A percentile compares a stretch with the other conserved stretches of the same genome.
phyloP scores from a whole-genome alignment of 192 early-diverging fungal genomes.

The Linnemannia hyalina region DNA sequence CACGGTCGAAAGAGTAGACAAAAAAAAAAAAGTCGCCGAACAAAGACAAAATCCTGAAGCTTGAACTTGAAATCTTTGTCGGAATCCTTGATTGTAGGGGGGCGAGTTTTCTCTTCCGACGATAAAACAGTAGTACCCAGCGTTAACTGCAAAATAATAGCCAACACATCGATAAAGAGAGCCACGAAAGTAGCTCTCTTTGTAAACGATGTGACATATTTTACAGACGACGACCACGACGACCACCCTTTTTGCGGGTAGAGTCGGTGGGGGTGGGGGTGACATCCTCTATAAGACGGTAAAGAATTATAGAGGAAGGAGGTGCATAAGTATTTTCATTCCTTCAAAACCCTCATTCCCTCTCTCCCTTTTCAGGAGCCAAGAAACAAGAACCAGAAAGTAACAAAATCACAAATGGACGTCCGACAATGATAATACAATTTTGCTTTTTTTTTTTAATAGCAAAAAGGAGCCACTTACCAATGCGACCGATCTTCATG shows the following conservation, averaged over 20 bases:
- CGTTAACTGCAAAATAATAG: background rate
- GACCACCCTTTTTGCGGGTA: conserved; percentile 99
- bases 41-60: background rate
- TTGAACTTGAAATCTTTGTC: conserved; percentile 5
- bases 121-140: conserved; percentile 5
- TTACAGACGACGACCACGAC: conserved; percentile 99
- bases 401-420: conserved; percentile 81
- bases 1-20: conserved; percentile 1
- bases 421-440: conserved; percentile 77
- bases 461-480: conserved; percentile 52
- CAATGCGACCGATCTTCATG: conserved; percentile 98
- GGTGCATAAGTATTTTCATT: conserved; percentile 31
- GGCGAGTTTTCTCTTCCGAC: background rate
- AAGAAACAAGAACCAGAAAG: background rate
- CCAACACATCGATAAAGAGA: background rate
- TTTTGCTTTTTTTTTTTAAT: too few species aligned
- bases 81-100: too few species aligned
- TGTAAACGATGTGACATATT: background rate
- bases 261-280: conserved; percentile 99
- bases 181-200: too few species aligned
- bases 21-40: background rate
- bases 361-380: background rate
- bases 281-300: conserved; percentile 82
- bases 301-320: conserved; percentile 44
- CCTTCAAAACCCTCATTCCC: background rate